Conservation (phyloP, 75 land plant species). For the Isoetes taiwanensis region DNA sequence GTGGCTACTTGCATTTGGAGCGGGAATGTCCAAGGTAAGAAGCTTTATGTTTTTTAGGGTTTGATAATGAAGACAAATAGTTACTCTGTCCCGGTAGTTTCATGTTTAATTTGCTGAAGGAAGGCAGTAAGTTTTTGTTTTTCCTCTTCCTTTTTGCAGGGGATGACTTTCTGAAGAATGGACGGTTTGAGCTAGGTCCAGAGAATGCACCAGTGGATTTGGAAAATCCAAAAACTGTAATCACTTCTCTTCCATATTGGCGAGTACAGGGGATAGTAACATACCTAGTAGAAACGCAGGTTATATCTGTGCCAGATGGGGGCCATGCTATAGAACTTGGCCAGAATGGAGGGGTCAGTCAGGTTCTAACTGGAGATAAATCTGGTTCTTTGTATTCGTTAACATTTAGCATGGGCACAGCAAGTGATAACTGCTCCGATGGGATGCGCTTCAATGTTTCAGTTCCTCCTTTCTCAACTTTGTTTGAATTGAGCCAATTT, state of each 20-base stretch:
- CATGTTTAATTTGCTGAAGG: too few relatives aligned
- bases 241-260: constrained; percentile 36
- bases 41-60: too few relatives aligned
- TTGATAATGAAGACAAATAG: too few relatives aligned
- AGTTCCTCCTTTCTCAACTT: constrained; percentile 11
- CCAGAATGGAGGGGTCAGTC: constrained; percentile 55
- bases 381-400: constrained; percentile 32
- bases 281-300: constrained; percentile 29
- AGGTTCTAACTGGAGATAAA: constrained; percentile 16
- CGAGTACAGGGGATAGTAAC: constrained; percentile 39
- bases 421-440: constrained; percentile 49
- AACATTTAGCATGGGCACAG: constrained; percentile 31
- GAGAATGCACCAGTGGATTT: constrained; percentile 1
- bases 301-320: constrained; percentile 41
- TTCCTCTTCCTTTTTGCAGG: background rate
- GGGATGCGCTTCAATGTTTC: constrained; percentile 39
- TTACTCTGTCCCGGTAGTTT: too few relatives aligned
- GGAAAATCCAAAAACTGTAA: background rate
- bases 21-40: too few relatives aligned
- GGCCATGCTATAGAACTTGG: constrained; percentile 50
- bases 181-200: constrained; percentile 25
- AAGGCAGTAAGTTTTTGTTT: too few relatives aligned
- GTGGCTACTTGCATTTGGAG: too few relatives aligned
- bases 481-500: constrained; percentile 9
- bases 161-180: constrained; percentile 27